Evolutionary conservation across 352 stramenopile genomes (phyloP).

Genomic region (Lagenidium sp.): DNA sequence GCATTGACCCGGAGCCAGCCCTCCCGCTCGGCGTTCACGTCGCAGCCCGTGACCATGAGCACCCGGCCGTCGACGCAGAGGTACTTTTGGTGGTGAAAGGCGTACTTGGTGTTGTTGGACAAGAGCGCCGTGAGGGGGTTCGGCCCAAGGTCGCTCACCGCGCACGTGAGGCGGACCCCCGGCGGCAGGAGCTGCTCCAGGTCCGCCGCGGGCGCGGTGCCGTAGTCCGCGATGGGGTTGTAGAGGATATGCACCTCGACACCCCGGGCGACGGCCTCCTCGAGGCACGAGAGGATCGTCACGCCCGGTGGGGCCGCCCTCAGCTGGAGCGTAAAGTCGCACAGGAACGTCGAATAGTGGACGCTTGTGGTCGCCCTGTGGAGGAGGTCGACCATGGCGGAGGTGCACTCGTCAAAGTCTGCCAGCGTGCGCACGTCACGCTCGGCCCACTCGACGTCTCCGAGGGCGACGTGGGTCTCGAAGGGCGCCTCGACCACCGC

Average conservation of each 20-base stretch:
- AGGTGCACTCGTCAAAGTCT: conserved; percentile 64
- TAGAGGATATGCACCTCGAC: conserved; percentile 66
- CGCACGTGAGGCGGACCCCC: conserved; percentile 41
- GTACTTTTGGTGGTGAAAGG: conserved; percentile 82
- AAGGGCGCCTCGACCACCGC: conserved; percentile 2
- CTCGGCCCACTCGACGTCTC: conserved; percentile 47
- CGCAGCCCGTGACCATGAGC: conserved; percentile 71
- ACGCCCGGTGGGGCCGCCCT: conserved; percentile 5
- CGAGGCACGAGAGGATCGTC: conserved; percentile 56
- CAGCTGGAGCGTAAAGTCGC: conserved; percentile 59
- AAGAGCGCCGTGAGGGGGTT: conserved; percentile 21
- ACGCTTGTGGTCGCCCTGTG: conserved; percentile 41
- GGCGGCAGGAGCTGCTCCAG: conserved; percentile 33
- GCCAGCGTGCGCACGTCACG: conserved; percentile 28
- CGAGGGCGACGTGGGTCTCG: conserved; percentile 32
- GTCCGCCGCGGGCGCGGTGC: conserved; percentile 41
- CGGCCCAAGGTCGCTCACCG: conserved; percentile 60
- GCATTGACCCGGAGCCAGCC: conserved; percentile 53
- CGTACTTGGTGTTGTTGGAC: conserved; percentile 78
- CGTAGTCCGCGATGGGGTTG: conserved; percentile 67
- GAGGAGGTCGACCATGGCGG: conserved; percentile 43
- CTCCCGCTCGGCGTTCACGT: conserved; percentile 63
- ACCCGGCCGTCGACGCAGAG: conserved; percentile 47
- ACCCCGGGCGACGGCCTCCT: conserved; percentile 42
- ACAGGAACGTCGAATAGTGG: conserved; percentile 80